These are phyloP conservation scores for Alternaria sp. DNA, from an alignment of 2,329 filamentous ascomycete species.

Conservation along the genomic window DNA sequence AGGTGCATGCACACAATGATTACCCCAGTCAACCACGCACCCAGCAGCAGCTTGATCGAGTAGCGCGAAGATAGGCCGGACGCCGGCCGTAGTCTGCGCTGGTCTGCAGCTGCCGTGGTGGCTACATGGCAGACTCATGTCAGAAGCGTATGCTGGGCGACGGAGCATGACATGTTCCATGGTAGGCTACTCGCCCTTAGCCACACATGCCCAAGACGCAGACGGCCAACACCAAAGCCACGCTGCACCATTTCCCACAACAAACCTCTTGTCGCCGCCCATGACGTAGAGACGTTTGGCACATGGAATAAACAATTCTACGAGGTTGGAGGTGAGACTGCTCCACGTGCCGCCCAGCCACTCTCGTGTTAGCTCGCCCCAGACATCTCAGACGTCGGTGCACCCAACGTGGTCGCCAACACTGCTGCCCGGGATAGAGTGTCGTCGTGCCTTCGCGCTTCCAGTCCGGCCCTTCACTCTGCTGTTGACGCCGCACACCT, in stretches of 20 bases:
- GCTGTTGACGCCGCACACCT: constrained; percentile 26
- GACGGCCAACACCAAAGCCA: not conserved
- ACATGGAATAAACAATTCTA: constrained; percentile 6
- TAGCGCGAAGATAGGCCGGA: constrained; percentile 11
- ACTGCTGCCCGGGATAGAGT: constrained; percentile 16
- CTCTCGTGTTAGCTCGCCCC: constrained; percentile 18
- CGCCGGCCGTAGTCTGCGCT: constrained; percentile 10
- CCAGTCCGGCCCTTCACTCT: constrained; percentile 20
- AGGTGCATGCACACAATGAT: constrained; percentile 13
- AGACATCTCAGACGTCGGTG: constrained; percentile 22
- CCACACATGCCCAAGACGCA: not conserved
- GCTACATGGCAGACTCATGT: not conserved
- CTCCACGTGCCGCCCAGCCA: constrained; percentile 26
- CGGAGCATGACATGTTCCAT: constrained; percentile 1
- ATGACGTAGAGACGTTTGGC: constrained; percentile 1
- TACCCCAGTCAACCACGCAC: constrained; percentile 5
- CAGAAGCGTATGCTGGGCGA: constrained; percentile 7
- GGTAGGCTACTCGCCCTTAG: not conserved
- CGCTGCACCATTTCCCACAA: not conserved
- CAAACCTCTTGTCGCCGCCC: not conserved
- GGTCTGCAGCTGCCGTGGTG: not conserved
- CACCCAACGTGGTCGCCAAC: constrained; percentile 24
- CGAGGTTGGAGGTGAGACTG: constrained; percentile 12
- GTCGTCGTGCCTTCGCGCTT: constrained; percentile 23
- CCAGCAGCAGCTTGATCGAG: not conserved